These are phyloP conservation scores for Wickerhamomyces rabaulensis DNA, from an alignment of 805 yeast genomes.

Conservation along the genomic window DNA sequence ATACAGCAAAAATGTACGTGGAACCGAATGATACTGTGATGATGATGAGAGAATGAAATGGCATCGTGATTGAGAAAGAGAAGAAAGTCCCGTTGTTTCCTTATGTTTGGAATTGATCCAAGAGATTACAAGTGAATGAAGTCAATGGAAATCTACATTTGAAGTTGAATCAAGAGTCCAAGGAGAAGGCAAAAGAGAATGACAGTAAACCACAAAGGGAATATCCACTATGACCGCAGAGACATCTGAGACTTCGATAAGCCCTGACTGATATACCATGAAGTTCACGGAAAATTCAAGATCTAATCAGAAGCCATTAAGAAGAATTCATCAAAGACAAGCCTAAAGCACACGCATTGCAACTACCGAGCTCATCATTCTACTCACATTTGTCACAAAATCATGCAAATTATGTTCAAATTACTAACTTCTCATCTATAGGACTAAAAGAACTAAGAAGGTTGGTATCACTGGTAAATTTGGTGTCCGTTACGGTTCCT, in stretches of 20 bases:
- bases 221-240: no score
- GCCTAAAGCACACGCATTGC: not conserved
- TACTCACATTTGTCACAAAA: not conserved
- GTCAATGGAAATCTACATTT: no score
- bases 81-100: not conserved
- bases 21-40: not conserved
- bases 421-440: conserved; percentile 3
- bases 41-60: not conserved
- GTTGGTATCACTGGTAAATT: conserved; percentile 99
- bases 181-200: not conserved
- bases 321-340: not conserved
- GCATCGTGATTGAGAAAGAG: not conserved
- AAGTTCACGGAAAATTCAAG: not conserved
- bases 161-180: no score
- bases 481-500: conserved; percentile 99
- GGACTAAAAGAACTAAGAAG: conserved; percentile 99
- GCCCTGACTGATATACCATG: no score
- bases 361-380: not conserved
- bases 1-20: conserved; percentile 25
- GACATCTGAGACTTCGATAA: no score
- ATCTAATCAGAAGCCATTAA: no score
- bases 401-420: not conserved
- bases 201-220: not conserved
- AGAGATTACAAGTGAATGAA: not conserved
- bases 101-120: not conserved